Percentiles rank a stretch among this genome's conserved stretches.
Evolutionary conservation across 495 filamentous ascomycete species (phyloP).

Genomic region (Aspergillus saccharolyticus): DNA sequence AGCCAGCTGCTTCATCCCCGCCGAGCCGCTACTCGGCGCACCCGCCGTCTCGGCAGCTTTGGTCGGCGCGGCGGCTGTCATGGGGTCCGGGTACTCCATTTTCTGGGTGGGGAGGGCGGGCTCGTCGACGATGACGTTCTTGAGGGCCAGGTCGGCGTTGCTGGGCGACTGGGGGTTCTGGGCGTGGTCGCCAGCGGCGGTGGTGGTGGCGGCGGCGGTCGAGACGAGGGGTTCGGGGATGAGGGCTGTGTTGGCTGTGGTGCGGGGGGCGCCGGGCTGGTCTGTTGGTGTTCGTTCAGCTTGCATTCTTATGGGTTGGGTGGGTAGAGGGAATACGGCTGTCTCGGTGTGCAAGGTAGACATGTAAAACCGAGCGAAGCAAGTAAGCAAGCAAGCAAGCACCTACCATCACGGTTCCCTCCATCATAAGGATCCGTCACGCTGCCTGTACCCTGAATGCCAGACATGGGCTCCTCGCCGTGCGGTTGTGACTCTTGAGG

Average conservation of each 20-base stretch:
- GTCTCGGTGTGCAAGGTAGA: background rate
- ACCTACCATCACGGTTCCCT: conserved; percentile 24
- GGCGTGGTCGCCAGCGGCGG: background rate
- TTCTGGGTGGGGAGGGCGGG: background rate
- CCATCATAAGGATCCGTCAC: conserved; percentile 41
- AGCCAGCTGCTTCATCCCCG: background rate
- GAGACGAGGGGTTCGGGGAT: conserved; percentile 13
- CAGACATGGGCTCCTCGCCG: conserved; percentile 40
- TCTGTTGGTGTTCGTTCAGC: conserved; percentile 18
- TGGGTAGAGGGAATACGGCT: background rate
- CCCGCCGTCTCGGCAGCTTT: too few relatives aligned
- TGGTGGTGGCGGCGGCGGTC: conserved; percentile 6
- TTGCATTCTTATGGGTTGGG: background rate
- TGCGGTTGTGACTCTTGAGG: conserved; percentile 17
- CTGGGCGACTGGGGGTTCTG: conserved; percentile 4
- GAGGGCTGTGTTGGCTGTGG: conserved; percentile 23
- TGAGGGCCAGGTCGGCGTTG: conserved; percentile 1
- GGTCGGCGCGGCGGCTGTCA: background rate
- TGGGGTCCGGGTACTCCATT: background rate
- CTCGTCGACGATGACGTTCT: conserved; percentile 1
- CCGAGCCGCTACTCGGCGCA: background rate
- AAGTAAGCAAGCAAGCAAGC: too few relatives aligned
- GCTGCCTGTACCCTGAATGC: conserved; percentile 34
- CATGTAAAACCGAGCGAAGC: background rate
- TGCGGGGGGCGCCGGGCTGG: conserved; percentile 28